Evolutionary conservation across 1,139 yeast species (phyloP).

Genomic region (Entelexis sorbosivorans): DNA sequence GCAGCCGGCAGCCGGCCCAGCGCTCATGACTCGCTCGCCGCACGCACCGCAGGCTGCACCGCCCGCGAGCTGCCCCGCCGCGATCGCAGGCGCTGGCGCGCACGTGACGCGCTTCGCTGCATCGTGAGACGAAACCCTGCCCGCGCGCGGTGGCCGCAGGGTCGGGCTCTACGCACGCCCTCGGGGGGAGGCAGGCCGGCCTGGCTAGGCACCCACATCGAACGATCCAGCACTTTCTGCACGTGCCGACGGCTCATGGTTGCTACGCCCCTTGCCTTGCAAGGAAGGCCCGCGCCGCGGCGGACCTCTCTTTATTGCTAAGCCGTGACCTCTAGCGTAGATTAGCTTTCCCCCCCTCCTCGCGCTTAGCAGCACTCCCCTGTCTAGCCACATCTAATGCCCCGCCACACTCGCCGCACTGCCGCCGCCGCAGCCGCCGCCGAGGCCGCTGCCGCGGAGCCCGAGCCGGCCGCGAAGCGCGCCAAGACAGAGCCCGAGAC

Average conservation of each 20-base stretch:
- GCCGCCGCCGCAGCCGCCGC: constrained; percentile 4
- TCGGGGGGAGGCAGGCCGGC: too few relatives aligned
- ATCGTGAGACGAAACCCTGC: background rate
- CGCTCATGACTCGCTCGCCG: background rate
- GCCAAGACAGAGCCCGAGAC: constrained; percentile 6
- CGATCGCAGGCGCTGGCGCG: background rate
- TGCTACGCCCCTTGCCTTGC: background rate
- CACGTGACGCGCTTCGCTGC: background rate
- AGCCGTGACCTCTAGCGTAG: background rate
- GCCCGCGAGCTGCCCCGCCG: background rate
- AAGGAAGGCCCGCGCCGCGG: background rate
- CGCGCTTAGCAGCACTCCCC: too few relatives aligned
- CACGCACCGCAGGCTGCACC: background rate
- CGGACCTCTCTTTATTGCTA: background rate
- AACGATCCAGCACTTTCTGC: too few relatives aligned
- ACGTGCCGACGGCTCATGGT: background rate
- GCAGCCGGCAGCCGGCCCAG: too few relatives aligned
- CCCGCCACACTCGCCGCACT: constrained; percentile 1
- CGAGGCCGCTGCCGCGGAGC: background rate
- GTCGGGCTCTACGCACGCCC: background rate
- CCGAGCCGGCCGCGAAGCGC: constrained; percentile 8
- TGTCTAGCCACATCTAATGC: background rate
- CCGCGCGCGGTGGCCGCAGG: background rate
- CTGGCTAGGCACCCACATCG: too few relatives aligned
- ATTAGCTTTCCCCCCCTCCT: too few relatives aligned